Conservation (phyloP, 768 basidiomycete genomes). For the Candolleomyces efflorescens region DNA sequence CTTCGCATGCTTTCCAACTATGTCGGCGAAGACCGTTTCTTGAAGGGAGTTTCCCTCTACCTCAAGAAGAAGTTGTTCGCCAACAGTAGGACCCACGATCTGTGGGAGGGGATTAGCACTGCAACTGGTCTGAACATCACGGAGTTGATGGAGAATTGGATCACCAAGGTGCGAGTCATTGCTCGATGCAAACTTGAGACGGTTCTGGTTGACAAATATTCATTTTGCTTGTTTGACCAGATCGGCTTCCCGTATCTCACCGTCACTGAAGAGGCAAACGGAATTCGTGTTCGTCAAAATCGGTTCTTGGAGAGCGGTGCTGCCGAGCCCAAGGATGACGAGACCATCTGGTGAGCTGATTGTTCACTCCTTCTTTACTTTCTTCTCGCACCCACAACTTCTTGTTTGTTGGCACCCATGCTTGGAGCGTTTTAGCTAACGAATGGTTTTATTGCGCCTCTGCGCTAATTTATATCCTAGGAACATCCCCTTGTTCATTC, state of each 20-base stretch:
- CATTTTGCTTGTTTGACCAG: constrained; percentile 12
- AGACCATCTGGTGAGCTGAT: constrained; percentile 71
- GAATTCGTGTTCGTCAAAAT: constrained; percentile 82
- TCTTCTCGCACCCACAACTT: not conserved
- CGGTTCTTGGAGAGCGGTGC: constrained; percentile 87
- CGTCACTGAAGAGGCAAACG: constrained; percentile 70
- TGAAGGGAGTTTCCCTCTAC: constrained; percentile 87
- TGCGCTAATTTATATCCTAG: constrained; percentile 28
- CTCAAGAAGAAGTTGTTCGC: constrained; percentile 84
- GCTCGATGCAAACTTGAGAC: no score
- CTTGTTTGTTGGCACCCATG: not conserved
- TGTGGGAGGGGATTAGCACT: constrained; percentile 82
- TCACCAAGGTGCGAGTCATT: constrained; percentile 55
- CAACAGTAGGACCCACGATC: constrained; percentile 80
- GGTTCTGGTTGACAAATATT: no score
- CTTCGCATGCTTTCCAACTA: constrained; percentile 89
- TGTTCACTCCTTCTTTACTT: not conserved
- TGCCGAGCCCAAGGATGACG: constrained; percentile 75
- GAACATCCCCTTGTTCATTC: constrained; percentile 76
- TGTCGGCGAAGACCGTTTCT: constrained; percentile 85
- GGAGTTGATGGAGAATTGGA: constrained; percentile 89
- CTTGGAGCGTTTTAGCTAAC: not conserved
- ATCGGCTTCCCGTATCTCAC: constrained; percentile 87
- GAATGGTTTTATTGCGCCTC: constrained; percentile 3
- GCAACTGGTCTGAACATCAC: constrained; percentile 74